phyloP scores from a whole-genome alignment of 805 yeast genomes.

The Candida schatavii region DNA sequence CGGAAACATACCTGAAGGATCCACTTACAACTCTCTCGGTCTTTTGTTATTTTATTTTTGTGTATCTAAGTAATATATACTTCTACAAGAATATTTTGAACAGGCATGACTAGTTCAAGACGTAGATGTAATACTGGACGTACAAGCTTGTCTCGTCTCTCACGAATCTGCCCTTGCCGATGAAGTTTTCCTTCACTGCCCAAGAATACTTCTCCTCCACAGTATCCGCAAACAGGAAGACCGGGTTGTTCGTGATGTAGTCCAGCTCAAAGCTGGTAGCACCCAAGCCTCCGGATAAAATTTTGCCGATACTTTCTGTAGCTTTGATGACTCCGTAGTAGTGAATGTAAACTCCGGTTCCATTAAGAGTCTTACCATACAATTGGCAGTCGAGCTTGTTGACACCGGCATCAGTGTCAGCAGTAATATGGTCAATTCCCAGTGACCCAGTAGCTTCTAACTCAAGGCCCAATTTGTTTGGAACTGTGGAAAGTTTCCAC shows the following conservation, averaged over 20 bases:
- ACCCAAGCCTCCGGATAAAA: slow-evolving; percentile 30
- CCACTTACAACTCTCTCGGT: too few relatives aligned
- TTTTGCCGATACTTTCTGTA: slow-evolving; percentile 27
- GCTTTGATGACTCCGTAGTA: slow-evolving; percentile 51
- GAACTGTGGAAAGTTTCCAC: slow-evolving; percentile 29
- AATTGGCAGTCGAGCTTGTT: slow-evolving; percentile 48
- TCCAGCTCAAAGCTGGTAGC: slow-evolving; percentile 43
- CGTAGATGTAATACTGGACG: slow-evolving; percentile 56
- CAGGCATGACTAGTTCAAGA: slow-evolving; percentile 39
- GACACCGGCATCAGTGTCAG: slow-evolving; percentile 22
- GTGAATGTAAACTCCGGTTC: slow-evolving; percentile 38
- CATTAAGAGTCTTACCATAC: slow-evolving; percentile 44
- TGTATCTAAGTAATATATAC: neutral
- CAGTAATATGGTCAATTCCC: slow-evolving; percentile 51
- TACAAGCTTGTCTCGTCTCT: slow-evolving; percentile 42
- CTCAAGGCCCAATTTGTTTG: slow-evolving; percentile 29
- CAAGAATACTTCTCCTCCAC: slow-evolving; percentile 47
- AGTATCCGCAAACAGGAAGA: slow-evolving; percentile 38
- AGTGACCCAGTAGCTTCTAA: slow-evolving; percentile 22
- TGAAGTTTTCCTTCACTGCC: slow-evolving; percentile 46
- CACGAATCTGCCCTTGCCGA: slow-evolving; percentile 60
- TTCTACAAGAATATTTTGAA: neutral
- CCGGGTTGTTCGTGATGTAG: slow-evolving; percentile 49
- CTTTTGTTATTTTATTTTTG: neutral
- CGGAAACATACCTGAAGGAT: too few relatives aligned